Base-by-base conservation (phyloP, 768 basidiomycete species). In the Leccinum subgranulosum region DNA sequence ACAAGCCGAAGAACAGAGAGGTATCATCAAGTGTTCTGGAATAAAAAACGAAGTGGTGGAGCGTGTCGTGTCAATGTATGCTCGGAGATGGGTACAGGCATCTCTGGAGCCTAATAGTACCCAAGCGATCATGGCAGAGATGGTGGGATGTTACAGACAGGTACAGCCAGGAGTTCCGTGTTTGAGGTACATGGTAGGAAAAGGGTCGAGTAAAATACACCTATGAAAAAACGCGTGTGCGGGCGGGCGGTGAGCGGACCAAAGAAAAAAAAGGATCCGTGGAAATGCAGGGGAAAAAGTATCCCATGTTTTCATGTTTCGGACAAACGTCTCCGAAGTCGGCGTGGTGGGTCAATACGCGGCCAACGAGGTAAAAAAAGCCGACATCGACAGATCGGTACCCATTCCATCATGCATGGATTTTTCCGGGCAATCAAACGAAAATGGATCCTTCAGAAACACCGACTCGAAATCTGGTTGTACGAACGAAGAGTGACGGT, bases 341-440 rank as follows among this genome's bases (percentile, higher is more conserved):
- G 19, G 3, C 11, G 19, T 19, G 41, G 25, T 17, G 51, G 21
- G 50, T 70, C 72, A 72, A 51, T 64, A 73, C 53, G 60, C 68
- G 57, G 72, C 54, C 43, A 72, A 36, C 45, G 72, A 64, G 53
- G 70, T 62, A 59, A 72, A 67, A 68, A 72, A 72, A 23, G 66
- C 66, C 41, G 71, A 65, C 69, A 72, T 68, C 34, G 70, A 60
- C 55, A 67, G 54, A 41, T 72, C 72, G 52, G 60, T 49, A 54
- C 63, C 70, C 60, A 65, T 43, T 11, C 41, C 57, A 58, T 59
- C 49, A 36, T 65, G 54, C 6, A 62, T 53, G 11, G 63, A 19
- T 61, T 63, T 72, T 62, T 55, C 64, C 31, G 70, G 53, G 48
- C 57, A 63, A n/a, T 56, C 67, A 28, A 67, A 62, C 17, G 70